Evolutionary conservation across 106 monocot genomes (phyloP).

Genomic region (Acorus gramineus): DNA sequence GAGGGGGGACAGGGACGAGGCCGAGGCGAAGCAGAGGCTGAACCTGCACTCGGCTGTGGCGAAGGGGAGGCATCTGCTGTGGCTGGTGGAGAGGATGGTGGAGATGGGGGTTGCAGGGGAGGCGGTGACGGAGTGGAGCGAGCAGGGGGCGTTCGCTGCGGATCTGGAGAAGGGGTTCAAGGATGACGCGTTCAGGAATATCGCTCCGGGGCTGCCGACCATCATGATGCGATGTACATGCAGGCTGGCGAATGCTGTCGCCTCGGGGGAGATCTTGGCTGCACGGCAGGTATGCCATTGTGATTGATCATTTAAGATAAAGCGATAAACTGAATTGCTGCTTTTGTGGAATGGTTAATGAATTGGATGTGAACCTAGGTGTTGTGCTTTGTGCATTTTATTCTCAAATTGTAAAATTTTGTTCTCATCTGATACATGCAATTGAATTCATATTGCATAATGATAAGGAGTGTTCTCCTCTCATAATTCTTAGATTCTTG

Average conservation of each 20-base stretch:
- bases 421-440: no score
- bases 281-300: conserved; percentile 40
- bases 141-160: conserved; percentile 47
- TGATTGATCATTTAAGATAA: no score
- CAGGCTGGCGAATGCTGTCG: conserved; percentile 53
- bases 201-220: conserved; percentile 66
- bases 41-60: conserved; percentile 58
- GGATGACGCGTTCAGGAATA: conserved; percentile 82
- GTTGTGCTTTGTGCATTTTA: no score
- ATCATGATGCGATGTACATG: conserved; percentile 57
- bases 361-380: no score
- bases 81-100: conserved; percentile 88
- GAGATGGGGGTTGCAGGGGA: conserved; percentile 66
- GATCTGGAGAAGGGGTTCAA: conserved; percentile 74
- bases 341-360: no score
- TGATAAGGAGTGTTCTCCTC: no score
- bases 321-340: no score
- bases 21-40: conserved; percentile 82
- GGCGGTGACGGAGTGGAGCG: conserved; percentile 70
- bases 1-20: conserved; percentile 71
- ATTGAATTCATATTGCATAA: no score
- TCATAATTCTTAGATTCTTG: no score
- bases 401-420: no score
- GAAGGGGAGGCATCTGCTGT: conserved; percentile 58
- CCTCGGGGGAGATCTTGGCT: conserved; percentile 53